Conservation (phyloP, 306 rosid species). For the Cucumis hystrix region DNA sequence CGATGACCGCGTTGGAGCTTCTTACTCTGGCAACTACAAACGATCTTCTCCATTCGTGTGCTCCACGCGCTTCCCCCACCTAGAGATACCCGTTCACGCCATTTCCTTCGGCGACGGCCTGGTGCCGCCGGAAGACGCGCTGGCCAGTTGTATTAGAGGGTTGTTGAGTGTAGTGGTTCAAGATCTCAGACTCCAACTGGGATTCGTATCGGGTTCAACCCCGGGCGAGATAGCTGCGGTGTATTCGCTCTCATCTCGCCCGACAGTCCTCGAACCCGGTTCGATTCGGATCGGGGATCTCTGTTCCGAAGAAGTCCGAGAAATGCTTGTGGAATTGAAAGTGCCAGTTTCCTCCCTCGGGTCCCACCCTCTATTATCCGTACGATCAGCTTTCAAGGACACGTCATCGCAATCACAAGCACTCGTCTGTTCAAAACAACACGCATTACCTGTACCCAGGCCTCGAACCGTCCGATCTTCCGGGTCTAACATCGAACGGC, state of each 20-base stretch:
- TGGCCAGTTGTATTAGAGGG: slow-evolving; percentile 27
- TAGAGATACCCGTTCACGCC: slow-evolving; percentile 59
- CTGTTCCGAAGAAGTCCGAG: slow-evolving; percentile 60
- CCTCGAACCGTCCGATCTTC: slow-evolving; percentile 62
- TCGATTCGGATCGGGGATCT: slow-evolving; percentile 38
- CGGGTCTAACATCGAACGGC: slow-evolving; percentile 27
- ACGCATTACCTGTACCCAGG: slow-evolving; percentile 41
- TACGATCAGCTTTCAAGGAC: slow-evolving; percentile 45
- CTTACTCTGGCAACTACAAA: not conserved
- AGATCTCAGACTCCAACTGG: slow-evolving; percentile 57
- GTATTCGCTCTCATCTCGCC: slow-evolving; percentile 44
- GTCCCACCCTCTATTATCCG: slow-evolving; percentile 52
- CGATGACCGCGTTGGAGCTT: slow-evolving; percentile 14
- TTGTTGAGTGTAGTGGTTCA: slow-evolving; percentile 50
- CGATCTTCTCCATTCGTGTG: slow-evolving; percentile 20
- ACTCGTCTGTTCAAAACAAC: slow-evolving; percentile 32
- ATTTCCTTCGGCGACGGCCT: slow-evolving; percentile 19
- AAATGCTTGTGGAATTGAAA: slow-evolving; percentile 55
- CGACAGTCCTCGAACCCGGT: slow-evolving; percentile 30
- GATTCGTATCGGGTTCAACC: slow-evolving; percentile 31
- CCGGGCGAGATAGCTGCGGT: slow-evolving; percentile 56
- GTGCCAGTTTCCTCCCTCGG: slow-evolving; percentile 41
- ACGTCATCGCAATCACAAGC: slow-evolving; percentile 42
- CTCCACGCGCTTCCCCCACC: slow-evolving; percentile 34
- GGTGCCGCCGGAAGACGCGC: slow-evolving; percentile 30